Evolutionary conservation across 2,329 filamentous ascomycete species (phyloP).

Genomic region (Aspergillus carbonarius): DNA sequence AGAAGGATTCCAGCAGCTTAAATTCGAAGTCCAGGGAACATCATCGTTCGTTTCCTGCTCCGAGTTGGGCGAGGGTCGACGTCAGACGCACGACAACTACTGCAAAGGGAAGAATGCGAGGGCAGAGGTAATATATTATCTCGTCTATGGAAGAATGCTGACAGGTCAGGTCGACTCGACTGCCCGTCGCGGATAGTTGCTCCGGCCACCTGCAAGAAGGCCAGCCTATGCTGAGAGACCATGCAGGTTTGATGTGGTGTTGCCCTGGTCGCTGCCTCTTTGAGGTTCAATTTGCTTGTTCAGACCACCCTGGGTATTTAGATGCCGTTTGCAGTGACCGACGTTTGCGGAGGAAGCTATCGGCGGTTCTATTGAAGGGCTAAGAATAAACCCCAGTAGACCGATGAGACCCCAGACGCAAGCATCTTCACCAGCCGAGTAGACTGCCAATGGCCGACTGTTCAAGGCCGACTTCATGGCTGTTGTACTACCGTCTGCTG

Average conservation of each 20-base stretch:
- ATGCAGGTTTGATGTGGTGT: neutral
- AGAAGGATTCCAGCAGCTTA: constrained; percentile 3
- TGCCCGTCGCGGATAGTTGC: constrained; percentile 1
- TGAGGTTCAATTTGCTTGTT: neutral
- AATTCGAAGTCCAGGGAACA: neutral
- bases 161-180: constrained; percentile 4
- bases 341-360: neutral
- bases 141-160: constrained; percentile 4
- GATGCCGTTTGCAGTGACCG: neutral
- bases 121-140: neutral
- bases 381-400: neutral
- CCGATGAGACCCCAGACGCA: neutral
- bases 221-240: neutral
- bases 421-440: neutral
- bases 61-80: neutral
- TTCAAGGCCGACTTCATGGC: neutral
- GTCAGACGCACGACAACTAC: neutral
- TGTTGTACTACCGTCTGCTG: neutral
- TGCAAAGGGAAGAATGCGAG: constrained; percentile 4
- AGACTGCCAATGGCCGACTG: neutral
- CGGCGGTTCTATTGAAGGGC: neutral
- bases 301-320: neutral
- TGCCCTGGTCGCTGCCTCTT: neutral
- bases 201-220: neutral
- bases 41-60: neutral